phyloP scores from a whole-genome alignment of 257 asterid genomes.

The Ophiorrhiza pumila region DNA sequence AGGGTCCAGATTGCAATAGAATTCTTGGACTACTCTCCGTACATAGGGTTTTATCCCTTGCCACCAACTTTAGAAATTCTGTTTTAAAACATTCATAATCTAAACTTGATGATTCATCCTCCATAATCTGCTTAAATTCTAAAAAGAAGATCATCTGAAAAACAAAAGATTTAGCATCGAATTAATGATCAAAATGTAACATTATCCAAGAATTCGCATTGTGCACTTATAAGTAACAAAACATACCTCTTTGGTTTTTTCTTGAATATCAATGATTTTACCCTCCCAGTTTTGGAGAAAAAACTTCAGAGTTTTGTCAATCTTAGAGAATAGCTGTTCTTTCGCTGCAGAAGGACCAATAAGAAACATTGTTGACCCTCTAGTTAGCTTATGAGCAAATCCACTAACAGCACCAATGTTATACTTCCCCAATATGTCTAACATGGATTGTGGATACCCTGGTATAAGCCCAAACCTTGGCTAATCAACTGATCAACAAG shows the following conservation, averaged over 20 bases:
- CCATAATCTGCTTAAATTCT: constrained; percentile 11
- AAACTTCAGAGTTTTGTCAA: constrained; percentile 64
- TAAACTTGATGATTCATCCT: constrained; percentile 16
- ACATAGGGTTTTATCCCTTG: too few species aligned
- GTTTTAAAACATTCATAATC: neutral
- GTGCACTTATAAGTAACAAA: neutral
- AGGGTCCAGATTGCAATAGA: too few species aligned
- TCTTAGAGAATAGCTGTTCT: constrained; percentile 64
- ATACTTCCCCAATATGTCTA: constrained; percentile 73
- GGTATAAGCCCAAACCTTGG: constrained; percentile 94
- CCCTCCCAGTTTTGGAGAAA: constrained; percentile 62
- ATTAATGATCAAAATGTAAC: too few species aligned
- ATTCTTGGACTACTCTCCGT: too few species aligned
- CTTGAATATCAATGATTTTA: constrained; percentile 71
- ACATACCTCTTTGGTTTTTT: constrained; percentile 67
- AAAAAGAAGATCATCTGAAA: constrained; percentile 28
- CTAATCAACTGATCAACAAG: too few species aligned
- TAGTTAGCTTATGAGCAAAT: constrained; percentile 65
- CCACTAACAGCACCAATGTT: constrained; percentile 87
- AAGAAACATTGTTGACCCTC: constrained; percentile 75
- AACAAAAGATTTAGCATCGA: neutral
- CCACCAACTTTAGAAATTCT: constrained; percentile 19
- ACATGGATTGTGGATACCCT: constrained; percentile 81
- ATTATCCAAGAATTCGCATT: too few species aligned
- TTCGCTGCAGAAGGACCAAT: constrained; percentile 69